Percentiles rank a stretch among this genome's conserved stretches.
Conservation (phyloP, 305 asterid species). For the Coffea humblotiana region DNA sequence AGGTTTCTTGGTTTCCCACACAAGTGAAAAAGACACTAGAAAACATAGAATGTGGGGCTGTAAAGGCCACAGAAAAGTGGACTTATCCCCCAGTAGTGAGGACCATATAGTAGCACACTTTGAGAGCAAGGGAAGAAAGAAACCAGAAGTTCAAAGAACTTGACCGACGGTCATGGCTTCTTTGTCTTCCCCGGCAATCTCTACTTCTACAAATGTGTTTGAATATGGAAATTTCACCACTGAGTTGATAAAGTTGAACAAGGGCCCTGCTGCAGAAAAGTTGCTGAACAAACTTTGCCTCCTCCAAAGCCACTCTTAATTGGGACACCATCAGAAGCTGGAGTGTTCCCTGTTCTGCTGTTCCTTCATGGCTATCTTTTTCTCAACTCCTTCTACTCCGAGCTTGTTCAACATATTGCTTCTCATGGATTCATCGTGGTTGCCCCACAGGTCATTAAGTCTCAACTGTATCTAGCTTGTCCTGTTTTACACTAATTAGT, state of each 20-base stretch:
- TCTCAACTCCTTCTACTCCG: conserved; percentile 78
- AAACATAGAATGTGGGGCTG: background rate
- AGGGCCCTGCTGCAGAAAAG: conserved; percentile 17
- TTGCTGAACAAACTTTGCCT: conserved; percentile 1
- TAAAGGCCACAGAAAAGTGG: conserved; percentile 3
- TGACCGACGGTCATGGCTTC: background rate
- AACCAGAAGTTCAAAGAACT: conserved; percentile 3
- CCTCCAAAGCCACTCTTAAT: conserved; percentile 73
- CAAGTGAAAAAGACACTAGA: background rate
- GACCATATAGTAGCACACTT: background rate
- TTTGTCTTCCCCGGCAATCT: conserved; percentile 18
- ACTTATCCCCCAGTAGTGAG: background rate
- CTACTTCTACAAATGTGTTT: conserved; percentile 36
- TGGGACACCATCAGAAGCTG: conserved; percentile 53
- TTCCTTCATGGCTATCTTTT: conserved; percentile 89
- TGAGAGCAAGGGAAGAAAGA: background rate
- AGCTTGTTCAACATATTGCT: conserved; percentile 67
- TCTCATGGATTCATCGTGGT: conserved; percentile 85
- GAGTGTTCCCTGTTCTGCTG: conserved; percentile 58
- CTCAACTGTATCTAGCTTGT: background rate
- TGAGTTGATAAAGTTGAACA: conserved; percentile 36
- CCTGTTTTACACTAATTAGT: background rate
- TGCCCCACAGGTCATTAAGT: conserved; percentile 71
- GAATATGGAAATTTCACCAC: conserved; percentile 42
- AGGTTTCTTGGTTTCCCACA: conserved; percentile 14